These are phyloP conservation scores for Fusarium nanum DNA, from an alignment of 2,329 filamentous ascomycete species.

Conservation along the genomic window DNA sequence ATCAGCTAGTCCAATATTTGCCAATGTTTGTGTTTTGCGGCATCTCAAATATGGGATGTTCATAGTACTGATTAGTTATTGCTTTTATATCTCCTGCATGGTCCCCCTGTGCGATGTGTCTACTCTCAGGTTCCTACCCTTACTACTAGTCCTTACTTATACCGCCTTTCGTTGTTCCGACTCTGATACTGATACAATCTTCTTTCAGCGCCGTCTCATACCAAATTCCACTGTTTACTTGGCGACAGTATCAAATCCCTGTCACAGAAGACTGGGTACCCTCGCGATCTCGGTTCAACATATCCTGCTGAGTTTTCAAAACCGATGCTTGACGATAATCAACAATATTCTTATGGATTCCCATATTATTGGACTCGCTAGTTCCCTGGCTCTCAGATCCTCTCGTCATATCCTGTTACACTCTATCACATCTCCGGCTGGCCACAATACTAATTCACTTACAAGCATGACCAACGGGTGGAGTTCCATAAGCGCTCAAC, in stretches of 20 bases:
- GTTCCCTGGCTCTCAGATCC: background rate
- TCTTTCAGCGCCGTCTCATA: background rate
- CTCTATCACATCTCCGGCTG: background rate
- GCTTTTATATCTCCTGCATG: background rate
- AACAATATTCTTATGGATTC: background rate
- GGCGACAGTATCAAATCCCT: background rate
- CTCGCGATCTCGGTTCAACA: background rate
- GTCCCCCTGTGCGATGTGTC: background rate
- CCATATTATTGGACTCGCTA: background rate
- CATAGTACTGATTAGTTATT: background rate
- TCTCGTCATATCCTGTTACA: background rate
- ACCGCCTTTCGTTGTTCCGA: background rate
- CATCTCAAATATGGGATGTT: background rate
- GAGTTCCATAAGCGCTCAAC: background rate
- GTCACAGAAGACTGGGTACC: background rate
- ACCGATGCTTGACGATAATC: too few relatives aligned
- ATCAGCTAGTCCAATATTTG: slow-evolving; percentile 12
- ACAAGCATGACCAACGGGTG: background rate
- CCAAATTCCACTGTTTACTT: background rate
- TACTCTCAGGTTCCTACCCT: background rate
- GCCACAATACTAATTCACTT: background rate
- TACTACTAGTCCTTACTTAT: background rate
- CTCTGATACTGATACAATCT: background rate
- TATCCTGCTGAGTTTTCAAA: background rate
- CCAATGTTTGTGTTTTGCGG: slow-evolving; percentile 3